Conservation (phyloP, 768 basidiomycete genomes). For the Podaxis sp. region DNA sequence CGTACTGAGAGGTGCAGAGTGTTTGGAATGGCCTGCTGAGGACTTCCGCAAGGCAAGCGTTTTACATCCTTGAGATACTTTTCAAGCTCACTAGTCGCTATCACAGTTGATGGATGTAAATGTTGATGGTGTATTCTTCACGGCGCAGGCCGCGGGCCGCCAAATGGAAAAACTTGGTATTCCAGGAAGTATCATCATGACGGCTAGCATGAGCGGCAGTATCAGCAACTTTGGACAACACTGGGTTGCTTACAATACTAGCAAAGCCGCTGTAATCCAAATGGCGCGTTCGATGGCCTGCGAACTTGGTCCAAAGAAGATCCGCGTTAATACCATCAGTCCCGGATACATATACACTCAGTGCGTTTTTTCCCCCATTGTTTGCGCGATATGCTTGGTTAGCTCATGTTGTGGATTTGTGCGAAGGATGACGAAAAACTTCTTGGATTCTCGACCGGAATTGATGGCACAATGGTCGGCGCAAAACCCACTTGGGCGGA, state of each 20-base stretch:
- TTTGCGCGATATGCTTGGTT: neutral
- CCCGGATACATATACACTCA: constrained; percentile 73
- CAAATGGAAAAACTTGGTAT: constrained; percentile 52
- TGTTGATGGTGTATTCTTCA: constrained; percentile 55
- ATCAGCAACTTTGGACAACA: constrained; percentile 58
- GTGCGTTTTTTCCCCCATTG: constrained; percentile 29
- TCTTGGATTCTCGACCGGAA: constrained; percentile 47
- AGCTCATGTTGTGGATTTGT: neutral
- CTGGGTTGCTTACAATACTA: constrained; percentile 73
- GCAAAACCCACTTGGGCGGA: constrained; percentile 62
- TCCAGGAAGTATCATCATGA: constrained; percentile 56
- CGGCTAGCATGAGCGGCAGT: constrained; percentile 61
- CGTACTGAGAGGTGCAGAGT: constrained; percentile 48
- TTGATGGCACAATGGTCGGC: constrained; percentile 56
- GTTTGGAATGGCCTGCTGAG: constrained; percentile 55
- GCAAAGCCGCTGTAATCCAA: constrained; percentile 78
- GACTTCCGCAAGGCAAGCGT: constrained; percentile 52
- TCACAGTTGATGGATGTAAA: constrained; percentile 54
- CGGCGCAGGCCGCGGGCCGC: constrained; percentile 59
- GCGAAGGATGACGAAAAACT: constrained; percentile 28
- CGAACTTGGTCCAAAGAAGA: constrained; percentile 64
- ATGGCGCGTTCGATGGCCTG: constrained; percentile 78
- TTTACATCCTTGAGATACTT: neutral
- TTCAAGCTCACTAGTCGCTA: neutral
- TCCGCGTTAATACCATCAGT: constrained; percentile 71